Percentiles rank a stretch among this genome's conserved stretches.
phyloP scores from a whole-genome alignment of 2,329 filamentous ascomycete genomes.

The Apiospora koreana region DNA sequence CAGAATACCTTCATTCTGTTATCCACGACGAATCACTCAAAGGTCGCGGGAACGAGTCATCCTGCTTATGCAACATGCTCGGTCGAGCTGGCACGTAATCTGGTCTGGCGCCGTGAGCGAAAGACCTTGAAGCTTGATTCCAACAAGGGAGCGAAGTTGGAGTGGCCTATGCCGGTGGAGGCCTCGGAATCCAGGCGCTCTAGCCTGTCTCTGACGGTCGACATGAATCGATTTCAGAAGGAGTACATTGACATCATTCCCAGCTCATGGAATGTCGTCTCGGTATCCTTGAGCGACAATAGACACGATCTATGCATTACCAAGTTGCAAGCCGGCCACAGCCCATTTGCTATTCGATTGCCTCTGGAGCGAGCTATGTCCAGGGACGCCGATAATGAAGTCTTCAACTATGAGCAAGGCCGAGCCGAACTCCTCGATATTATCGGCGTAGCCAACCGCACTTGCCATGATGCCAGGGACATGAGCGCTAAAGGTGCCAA shows the following conservation, averaged over 20 bases:
- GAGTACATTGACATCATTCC: slow-evolving; percentile 88
- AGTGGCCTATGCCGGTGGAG: slow-evolving; percentile 37
- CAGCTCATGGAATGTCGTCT: slow-evolving; percentile 79
- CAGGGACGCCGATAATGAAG: slow-evolving; percentile 74
- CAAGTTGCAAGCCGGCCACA: slow-evolving; percentile 73
- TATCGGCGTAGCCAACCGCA: slow-evolving; percentile 78
- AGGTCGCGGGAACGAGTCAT: slow-evolving; percentile 47
- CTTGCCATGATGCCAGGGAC: slow-evolving; percentile 72
- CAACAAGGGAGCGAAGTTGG: slow-evolving; percentile 34
- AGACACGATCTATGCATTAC: slow-evolving; percentile 85
- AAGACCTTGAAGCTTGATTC: slow-evolving; percentile 49
- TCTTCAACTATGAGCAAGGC: slow-evolving; percentile 82
- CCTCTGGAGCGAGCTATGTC: slow-evolving; percentile 82
- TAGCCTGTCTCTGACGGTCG: slow-evolving; percentile 49
- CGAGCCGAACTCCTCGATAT: slow-evolving; percentile 80
- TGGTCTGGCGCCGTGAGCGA: slow-evolving; percentile 67
- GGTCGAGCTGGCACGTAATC: slow-evolving; percentile 69
- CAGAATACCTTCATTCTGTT: slow-evolving; percentile 67
- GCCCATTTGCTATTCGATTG: slow-evolving; percentile 83
- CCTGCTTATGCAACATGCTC: slow-evolving; percentile 63
- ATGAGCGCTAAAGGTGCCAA: slow-evolving; percentile 75
- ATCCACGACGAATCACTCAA: slow-evolving; percentile 57
- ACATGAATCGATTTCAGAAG: slow-evolving; percentile 68
- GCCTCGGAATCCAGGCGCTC: slow-evolving; percentile 34
- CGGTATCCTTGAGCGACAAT: slow-evolving; percentile 79